Base-by-base conservation (phyloP, 345 rosid species). In the Pugionium cornutum region DNA sequence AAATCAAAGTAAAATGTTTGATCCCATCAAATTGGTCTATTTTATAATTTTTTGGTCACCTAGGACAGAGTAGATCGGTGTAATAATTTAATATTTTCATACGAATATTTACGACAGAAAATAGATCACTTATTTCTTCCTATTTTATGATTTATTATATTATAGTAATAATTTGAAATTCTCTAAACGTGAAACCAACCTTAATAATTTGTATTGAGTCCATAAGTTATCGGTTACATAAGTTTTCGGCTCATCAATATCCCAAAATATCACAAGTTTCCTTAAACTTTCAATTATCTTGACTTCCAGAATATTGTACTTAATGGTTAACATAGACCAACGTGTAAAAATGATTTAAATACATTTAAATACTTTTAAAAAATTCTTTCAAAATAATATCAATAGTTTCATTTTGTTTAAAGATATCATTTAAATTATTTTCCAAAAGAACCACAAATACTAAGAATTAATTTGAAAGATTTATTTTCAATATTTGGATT, bases 301-400 rank as follows among this genome's bases (percentile, higher is more conserved):
- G 7, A 58, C 42, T 57, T 57, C 4, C n/a, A 55, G 26, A 18
- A 27, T 42, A 28, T 25, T 25, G n/a, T 7, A 51, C n/a, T 25
- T 51, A 32, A 32, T 41, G 9, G 51, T 25, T 51, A 26, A 64
- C 31, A 51, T 32, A 53, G 44, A 60, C 42, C 18, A 32, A 34
- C 52, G 8, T 60, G 41, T 45, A 25, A 45, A 45, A 44, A 7
- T 60, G 52, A 60, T 40, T 40, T 6, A 55, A 31, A 10, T 18
- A 18, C 18, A 0, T 18, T 18, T 18, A 18, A 18, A 18, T 18
- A 18, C 18, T 18, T 18, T 18, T 18, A 18, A 18, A 18, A 18
- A 18, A 18, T 18, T 18, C 18, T 18, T 18, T 18, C 18, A 18
- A 18, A 18, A 18, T 18, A 18, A 18, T 18, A 18, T 18, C 18